Evolutionary conservation across 768 basidiomycete genomes (phyloP).

Genomic region (Lactarius deliciosus): DNA sequence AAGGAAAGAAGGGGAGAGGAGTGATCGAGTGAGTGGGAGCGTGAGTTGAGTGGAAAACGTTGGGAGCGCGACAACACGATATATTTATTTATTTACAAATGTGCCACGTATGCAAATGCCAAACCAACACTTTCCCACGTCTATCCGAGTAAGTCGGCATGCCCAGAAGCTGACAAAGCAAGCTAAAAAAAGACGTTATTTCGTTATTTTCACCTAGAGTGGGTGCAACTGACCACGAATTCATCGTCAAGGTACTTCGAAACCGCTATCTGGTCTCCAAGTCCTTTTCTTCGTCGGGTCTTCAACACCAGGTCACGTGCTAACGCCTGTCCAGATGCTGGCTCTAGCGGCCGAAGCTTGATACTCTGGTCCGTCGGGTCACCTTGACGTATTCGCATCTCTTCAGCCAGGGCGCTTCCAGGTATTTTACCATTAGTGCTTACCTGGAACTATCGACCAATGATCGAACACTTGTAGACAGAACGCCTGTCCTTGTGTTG

Average conservation of each 20-base stretch:
- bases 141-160: constrained; percentile 83
- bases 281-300: constrained; percentile 92
- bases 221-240: constrained; percentile 68
- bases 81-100: constrained; percentile 38
- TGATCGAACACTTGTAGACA: constrained; percentile 97
- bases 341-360: constrained; percentile 93
- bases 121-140: constrained; percentile 38
- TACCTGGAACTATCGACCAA: constrained; percentile 97
- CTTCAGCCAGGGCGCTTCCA: not conserved
- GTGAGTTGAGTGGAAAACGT: not conserved
- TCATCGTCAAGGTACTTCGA: constrained; percentile 98
- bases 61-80: constrained; percentile 32
- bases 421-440: constrained; percentile 32
- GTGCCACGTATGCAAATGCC: constrained; percentile 44
- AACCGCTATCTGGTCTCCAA: constrained; percentile 95
- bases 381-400: constrained; percentile 46
- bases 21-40: constrained; percentile 24
- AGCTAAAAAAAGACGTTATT: constrained; percentile 49
- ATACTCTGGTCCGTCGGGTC: constrained; percentile 98
- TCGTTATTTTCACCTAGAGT: constrained; percentile 5
- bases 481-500: constrained; percentile 99
- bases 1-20: constrained; percentile 38
- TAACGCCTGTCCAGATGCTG: constrained; percentile 93
- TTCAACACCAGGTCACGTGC: constrained; percentile 95
- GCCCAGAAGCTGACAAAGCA: constrained; percentile 93